Evolutionary conservation across 306 rosid species (phyloP).

Genomic region (Amphicarpaea edgeworthii): DNA sequence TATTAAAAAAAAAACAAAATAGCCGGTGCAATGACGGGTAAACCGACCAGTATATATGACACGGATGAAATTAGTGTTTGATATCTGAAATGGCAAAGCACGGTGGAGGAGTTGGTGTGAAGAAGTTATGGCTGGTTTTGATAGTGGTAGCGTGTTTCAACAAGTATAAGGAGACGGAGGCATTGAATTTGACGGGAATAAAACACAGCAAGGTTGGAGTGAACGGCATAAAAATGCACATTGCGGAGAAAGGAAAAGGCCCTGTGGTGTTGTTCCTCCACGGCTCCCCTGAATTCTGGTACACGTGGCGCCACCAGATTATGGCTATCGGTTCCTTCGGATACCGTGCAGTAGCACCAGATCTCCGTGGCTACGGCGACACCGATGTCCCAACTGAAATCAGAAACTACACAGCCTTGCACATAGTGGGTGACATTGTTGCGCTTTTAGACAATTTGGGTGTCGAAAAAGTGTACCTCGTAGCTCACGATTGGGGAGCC

Average conservation of each 20-base stretch:
- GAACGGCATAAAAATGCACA: constrained; percentile 44
- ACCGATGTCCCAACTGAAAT: constrained; percentile 21
- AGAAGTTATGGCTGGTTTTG: no score
- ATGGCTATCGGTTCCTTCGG: constrained; percentile 39
- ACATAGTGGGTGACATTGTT: constrained; percentile 48
- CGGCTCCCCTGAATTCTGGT: constrained; percentile 62
- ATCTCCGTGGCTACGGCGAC: constrained; percentile 55
- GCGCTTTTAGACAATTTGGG: constrained; percentile 34
- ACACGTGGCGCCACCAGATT: constrained; percentile 56
- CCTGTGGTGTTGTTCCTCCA: constrained; percentile 42
- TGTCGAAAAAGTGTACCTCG: constrained; percentile 42
- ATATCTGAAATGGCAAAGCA: no score
- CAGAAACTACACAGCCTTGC: constrained; percentile 29
- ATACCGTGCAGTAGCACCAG: constrained; percentile 48
- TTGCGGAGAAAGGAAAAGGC: constrained; percentile 42
- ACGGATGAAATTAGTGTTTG: no score
- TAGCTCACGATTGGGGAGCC: constrained; percentile 62
- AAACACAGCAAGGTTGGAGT: constrained; percentile 1
- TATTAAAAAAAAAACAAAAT: no score
- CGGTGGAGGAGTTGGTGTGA: no score
- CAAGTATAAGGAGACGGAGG: no score
- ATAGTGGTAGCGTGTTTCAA: no score
- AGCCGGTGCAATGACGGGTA: no score
- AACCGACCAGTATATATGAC: no score
- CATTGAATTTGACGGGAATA: constrained; percentile 32